Conservation (phyloP, 352 stramenopile genomes). For the Aphanomyces invadans region DNA sequence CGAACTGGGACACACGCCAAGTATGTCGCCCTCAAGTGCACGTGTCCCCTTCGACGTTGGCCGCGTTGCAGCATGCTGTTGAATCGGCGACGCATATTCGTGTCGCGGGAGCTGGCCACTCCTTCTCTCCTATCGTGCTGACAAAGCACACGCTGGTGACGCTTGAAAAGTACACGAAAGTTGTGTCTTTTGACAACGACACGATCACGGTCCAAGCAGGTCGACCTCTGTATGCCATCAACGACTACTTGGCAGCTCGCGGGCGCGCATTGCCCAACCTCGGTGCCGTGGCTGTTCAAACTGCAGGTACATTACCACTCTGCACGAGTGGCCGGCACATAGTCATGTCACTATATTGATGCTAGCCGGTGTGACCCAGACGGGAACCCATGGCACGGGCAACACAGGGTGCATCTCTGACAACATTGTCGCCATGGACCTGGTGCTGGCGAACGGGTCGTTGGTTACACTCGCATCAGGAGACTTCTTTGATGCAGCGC, state of each 20-base stretch:
- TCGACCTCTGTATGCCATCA: constrained; percentile 15
- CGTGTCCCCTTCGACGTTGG: background rate
- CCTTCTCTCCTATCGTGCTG: constrained; percentile 23
- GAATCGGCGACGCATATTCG: background rate
- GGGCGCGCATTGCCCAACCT: constrained; percentile 17
- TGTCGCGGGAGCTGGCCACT: constrained; percentile 16
- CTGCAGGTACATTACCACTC: constrained; percentile 2
- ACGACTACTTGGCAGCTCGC: constrained; percentile 5
- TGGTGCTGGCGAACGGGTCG: constrained; percentile 18
- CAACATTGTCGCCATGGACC: constrained; percentile 14
- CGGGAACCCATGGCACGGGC: constrained; percentile 20
- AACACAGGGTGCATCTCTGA: constrained; percentile 5
- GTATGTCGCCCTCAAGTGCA: constrained; percentile 16
- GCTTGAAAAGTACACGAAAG: constrained; percentile 5
- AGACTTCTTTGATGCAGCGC: constrained; percentile 8
- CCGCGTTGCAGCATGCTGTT: constrained; percentile 6
- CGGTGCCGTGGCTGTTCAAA: constrained; percentile 19
- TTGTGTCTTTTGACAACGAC: constrained; percentile 2
- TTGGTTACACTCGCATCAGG: background rate
- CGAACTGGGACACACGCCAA: constrained; percentile 24
- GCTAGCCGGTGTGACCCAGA: constrained; percentile 14
- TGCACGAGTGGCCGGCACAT: background rate
- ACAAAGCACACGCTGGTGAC: constrained; percentile 16
- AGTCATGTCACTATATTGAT: background rate
- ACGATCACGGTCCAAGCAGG: constrained; percentile 22